Percentiles rank a stretch among this genome's conserved stretches.
Evolutionary conservation across 1,139 yeast genomes (phyloP).

Genomic region (Suhomyces bolitotheri): DNA sequence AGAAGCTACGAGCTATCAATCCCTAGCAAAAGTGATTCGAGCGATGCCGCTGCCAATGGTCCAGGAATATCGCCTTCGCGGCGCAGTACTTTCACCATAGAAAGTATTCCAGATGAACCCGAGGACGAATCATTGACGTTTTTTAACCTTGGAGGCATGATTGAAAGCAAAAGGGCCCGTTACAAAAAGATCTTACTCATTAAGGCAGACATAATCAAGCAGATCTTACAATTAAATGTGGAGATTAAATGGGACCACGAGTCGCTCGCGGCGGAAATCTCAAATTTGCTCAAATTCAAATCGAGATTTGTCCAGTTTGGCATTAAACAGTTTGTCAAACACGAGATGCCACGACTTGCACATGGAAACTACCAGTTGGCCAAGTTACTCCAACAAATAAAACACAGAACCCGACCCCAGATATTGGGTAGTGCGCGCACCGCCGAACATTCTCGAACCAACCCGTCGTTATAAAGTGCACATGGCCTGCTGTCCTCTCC

Average conservation of each 20-base stretch:
- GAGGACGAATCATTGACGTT: conserved; percentile 22
- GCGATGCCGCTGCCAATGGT: neutral
- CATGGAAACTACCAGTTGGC: conserved; percentile 5
- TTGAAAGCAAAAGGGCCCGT: conserved; percentile 37
- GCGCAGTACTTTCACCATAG: conserved; percentile 13
- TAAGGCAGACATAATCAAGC: conserved; percentile 37
- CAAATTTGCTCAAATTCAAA: conserved; percentile 55
- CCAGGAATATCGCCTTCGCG: conserved; percentile 1
- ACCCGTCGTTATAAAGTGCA: conserved; percentile 7
- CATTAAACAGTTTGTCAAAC: conserved; percentile 32
- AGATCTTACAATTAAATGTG: conserved; percentile 34
- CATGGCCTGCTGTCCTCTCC: neutral
- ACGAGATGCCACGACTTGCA: conserved; percentile 12
- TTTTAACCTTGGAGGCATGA: conserved; percentile 35
- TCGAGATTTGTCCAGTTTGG: conserved; percentile 40
- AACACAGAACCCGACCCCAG: conserved; percentile 1
- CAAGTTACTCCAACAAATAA: conserved; percentile 1
- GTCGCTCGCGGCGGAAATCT: conserved; percentile 59
- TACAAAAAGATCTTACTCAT: conserved; percentile 32
- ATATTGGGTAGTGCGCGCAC: conserved; percentile 11
- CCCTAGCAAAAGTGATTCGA: neutral
- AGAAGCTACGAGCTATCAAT: conserved; percentile 24
- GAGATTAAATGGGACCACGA: conserved; percentile 56
- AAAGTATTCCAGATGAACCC: conserved; percentile 9
- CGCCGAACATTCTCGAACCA: conserved; percentile 11